phyloP scores from a whole-genome alignment of 306 rosid species.

The Pachyrhizus erosus region DNA sequence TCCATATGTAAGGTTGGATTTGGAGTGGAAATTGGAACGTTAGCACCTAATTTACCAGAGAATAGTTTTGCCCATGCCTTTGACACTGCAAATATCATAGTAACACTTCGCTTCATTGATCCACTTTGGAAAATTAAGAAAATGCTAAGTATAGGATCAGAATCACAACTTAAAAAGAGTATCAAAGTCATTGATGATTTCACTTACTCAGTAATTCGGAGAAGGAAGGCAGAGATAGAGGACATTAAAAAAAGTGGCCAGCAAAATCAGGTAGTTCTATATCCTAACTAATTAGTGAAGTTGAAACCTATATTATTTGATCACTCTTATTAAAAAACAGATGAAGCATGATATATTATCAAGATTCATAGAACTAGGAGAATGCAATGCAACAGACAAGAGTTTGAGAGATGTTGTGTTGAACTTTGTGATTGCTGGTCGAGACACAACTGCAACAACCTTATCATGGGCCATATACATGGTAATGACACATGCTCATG shows the following conservation, averaged over 20 bases:
- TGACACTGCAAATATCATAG: constrained; percentile 86
- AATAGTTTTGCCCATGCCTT: constrained; percentile 84
- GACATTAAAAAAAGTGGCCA: constrained; percentile 45
- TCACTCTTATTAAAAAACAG: constrained; percentile 45
- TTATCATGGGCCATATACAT: constrained; percentile 94
- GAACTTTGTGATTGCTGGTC: constrained; percentile 97
- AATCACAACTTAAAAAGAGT: constrained; percentile 82
- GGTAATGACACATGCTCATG: constrained; percentile 74
- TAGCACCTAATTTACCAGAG: constrained; percentile 73
- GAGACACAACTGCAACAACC: constrained; percentile 95
- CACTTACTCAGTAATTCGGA: constrained; percentile 80
- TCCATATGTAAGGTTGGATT: constrained; percentile 94
- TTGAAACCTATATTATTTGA: neutral
- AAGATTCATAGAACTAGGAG: constrained; percentile 82
- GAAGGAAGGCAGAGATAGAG: constrained; percentile 82
- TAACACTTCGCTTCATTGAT: constrained; percentile 88
- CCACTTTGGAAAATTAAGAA: constrained; percentile 86
- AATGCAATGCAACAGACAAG: constrained; percentile 64
- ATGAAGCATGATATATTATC: constrained; percentile 87
- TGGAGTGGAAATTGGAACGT: constrained; percentile 93
- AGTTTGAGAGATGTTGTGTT: constrained; percentile 86
- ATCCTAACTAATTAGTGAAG: neutral
- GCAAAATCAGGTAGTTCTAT: constrained; percentile 59
- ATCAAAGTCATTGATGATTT: constrained; percentile 75
- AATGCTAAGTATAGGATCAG: constrained; percentile 72